Conservation (phyloP, 1,284 basidiomycete species). For the Trichosporon sp. region DNA sequence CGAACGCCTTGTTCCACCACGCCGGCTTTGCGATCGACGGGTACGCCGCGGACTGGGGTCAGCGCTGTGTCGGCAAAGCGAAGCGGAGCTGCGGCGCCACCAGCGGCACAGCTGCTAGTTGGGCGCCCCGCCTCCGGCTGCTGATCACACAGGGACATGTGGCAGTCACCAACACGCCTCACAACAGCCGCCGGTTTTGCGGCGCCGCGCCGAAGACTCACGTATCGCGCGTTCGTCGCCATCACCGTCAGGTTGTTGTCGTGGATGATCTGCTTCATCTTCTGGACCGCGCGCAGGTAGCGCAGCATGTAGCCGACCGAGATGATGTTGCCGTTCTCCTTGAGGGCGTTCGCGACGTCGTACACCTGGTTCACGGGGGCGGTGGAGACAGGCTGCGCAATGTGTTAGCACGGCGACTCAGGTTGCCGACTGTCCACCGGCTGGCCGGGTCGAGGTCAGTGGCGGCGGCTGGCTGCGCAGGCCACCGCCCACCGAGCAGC, state of each 20-base stretch:
- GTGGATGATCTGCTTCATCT: slow-evolving; percentile 95
- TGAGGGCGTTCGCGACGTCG: slow-evolving; percentile 65
- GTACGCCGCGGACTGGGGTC: slow-evolving; percentile 63
- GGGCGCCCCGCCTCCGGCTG: too few species aligned
- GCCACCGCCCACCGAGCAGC: too few species aligned
- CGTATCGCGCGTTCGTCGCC: slow-evolving; percentile 89
- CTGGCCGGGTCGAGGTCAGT: too few species aligned
- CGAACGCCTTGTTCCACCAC: slow-evolving; percentile 93
- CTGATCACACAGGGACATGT: too few species aligned
- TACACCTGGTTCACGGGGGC: slow-evolving; percentile 59
- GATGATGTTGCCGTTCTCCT: slow-evolving; percentile 68
- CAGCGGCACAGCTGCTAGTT: too few species aligned
- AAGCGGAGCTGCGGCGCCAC: too few species aligned
- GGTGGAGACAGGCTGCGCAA: slow-evolving; percentile 70
- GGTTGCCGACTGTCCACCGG: too few species aligned
- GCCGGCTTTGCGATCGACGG: slow-evolving; percentile 82
- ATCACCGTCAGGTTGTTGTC: slow-evolving; percentile 94
- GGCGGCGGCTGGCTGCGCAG: not conserved
- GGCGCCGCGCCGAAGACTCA: too few species aligned
- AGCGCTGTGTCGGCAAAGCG: too few species aligned
- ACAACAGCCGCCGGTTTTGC: not conserved
- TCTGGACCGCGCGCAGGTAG: slow-evolving; percentile 92
- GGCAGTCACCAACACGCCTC: too few species aligned
- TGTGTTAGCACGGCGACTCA: not conserved
- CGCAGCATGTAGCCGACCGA: slow-evolving; percentile 90